phyloP scores from a whole-genome alignment of 768 basidiomycete genomes.

The Leccinellum rugosiceps region DNA sequence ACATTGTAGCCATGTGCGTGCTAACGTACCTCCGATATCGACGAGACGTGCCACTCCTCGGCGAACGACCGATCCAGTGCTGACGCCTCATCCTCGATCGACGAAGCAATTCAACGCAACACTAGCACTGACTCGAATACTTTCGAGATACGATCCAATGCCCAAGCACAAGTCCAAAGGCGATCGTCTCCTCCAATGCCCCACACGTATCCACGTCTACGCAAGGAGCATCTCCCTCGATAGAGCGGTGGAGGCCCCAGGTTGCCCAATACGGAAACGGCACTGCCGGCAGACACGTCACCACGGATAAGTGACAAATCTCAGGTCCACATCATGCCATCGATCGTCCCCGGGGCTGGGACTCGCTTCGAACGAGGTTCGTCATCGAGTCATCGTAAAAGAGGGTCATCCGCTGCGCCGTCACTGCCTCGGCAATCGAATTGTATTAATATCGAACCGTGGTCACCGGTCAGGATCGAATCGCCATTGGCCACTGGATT shows the following conservation, averaged over 20 bases:
- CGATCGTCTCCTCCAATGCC: neutral
- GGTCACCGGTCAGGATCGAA: neutral
- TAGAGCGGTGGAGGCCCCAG: neutral
- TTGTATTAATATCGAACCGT: neutral
- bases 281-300: neutral
- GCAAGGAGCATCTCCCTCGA: neutral
- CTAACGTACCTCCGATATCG: neutral
- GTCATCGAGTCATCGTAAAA: neutral
- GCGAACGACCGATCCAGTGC: neutral
- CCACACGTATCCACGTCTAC: neutral
- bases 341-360: neutral
- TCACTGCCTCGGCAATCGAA: neutral
- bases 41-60: slow-evolving; percentile 5
- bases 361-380: slow-evolving; percentile 2
- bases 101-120: neutral
- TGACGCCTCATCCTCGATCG: neutral
- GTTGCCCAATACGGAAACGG: slow-evolving; percentile 3
- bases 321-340: neutral
- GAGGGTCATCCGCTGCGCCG: neutral
- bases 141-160: neutral
- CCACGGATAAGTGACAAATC: neutral
- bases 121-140: neutral
- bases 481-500: neutral
- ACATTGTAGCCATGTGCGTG: neutral
- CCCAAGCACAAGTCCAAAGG: neutral